Base-by-base conservation (phyloP, 148 eudicot species). In the Cornus suecica region DNA sequence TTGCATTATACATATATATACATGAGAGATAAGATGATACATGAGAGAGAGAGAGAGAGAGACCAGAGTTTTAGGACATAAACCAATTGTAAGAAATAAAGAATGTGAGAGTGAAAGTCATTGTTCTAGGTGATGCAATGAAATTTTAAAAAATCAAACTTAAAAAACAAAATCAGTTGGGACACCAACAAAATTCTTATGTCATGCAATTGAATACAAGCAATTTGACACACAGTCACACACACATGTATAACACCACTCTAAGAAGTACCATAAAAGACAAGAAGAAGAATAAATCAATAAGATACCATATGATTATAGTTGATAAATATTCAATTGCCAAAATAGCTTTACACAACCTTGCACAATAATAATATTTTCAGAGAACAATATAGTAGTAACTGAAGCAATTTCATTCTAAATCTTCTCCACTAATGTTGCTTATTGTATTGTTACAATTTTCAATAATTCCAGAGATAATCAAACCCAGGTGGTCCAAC, bases 391-490 rank as follows among this genome's bases (percentile, higher is more conserved):
- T n/a, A n/a, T n/a, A n/a, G n/a, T 54, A 25, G 24, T 14, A 67
- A 56, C 23, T 61, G 31, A 41, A 66, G 31, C 69, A 14, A 18
- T 11, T 68, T 68, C 42, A 18, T 8, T 48, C 23, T 66, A n/a
- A 61, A 26, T 67, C 74, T 51, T 58, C 74, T 66, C 75, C 77
- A 25, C 62, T 60, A 20, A 27, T 67, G 62, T 1, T 27, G 14
- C 24, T 68, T 14, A 65, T 31, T 15, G 20, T 68, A 54, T 54
- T 66, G 25, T 5, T 18, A 16, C 27, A 10, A 61, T 61, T 63
- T 74, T 80, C 77, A 87, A 74, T 84, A 88, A 77, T 78, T 85
- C 93, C 91, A 91, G 2, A 91, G 66, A 60, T 52, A 64, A 29
- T 78, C 90, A 69, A 90, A 72, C 69, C 88, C 92, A 2, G 81